phyloP scores from a whole-genome alignment of 495 filamentous ascomycete genomes.

The Neurospora africana region DNA sequence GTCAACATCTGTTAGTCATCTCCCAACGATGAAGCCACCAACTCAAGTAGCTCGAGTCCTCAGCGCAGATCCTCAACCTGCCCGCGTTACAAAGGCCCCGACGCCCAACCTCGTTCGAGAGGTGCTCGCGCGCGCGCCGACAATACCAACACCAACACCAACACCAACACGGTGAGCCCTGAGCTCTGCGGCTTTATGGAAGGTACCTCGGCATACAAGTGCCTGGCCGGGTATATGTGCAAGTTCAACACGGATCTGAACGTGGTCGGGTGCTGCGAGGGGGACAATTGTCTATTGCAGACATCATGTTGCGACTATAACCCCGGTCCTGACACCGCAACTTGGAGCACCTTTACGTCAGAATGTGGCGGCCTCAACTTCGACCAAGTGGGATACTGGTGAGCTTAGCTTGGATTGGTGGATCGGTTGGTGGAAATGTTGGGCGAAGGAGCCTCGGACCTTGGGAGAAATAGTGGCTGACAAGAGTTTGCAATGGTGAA shows the following conservation, averaged over 20 bases:
- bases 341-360: neutral
- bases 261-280: slow-evolving; percentile 3
- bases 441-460: too few relatives aligned
- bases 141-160: neutral
- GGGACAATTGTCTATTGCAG: neutral
- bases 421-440: neutral
- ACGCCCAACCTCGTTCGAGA: neutral
- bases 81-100: neutral
- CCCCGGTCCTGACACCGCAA: neutral
- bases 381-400: neutral
- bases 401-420: neutral
- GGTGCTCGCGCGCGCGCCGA: neutral
- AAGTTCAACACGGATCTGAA: slow-evolving; percentile 7
- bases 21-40: neutral
- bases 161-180: neutral
- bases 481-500: neutral
- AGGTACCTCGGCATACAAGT: neutral
- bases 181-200: slow-evolving; percentile 4
- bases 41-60: neutral
- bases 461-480: neutral
- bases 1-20: neutral
- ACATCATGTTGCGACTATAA: slow-evolving; percentile 1
- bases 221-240: neutral
- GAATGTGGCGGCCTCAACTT: neutral
- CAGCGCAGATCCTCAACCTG: neutral